Evolutionary conservation across 192 early-diverging fungal species (phyloP).

Genomic region (Backusella psychrophila): DNA sequence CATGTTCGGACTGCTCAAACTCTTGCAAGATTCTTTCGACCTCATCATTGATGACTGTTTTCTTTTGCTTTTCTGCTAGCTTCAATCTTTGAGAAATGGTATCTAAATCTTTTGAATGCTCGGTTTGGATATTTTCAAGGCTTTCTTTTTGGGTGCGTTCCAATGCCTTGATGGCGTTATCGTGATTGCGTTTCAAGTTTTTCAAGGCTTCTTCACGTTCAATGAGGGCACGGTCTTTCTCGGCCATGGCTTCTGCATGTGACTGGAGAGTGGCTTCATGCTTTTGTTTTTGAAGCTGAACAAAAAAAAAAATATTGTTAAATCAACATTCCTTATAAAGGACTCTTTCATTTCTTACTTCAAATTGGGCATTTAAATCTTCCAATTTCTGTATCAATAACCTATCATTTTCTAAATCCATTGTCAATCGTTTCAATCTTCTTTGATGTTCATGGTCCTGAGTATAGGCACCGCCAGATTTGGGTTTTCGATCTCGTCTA

Average conservation of each 20-base stretch:
- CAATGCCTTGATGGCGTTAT: slow-evolving; percentile 10
- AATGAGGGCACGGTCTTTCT: slow-evolving; percentile 24
- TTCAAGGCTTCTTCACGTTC: slow-evolving; percentile 26
- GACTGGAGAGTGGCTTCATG: slow-evolving; percentile 25
- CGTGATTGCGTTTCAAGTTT: slow-evolving; percentile 19
- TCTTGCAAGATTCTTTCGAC: slow-evolving; percentile 27
- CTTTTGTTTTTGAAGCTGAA: slow-evolving; percentile 30
- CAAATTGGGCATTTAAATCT: slow-evolving; percentile 32
- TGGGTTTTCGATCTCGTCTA: slow-evolving; percentile 18
- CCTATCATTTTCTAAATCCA: slow-evolving; percentile 34
- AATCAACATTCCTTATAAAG: background rate
- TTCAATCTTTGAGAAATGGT: slow-evolving; percentile 14
- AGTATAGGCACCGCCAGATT: background rate
- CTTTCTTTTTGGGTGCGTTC: slow-evolving; percentile 18
- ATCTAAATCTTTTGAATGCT: slow-evolving; percentile 12
- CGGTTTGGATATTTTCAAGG: background rate
- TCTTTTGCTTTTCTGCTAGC: slow-evolving; percentile 17
- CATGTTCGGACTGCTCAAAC: slow-evolving; percentile 36
- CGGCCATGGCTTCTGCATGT: slow-evolving; percentile 27
- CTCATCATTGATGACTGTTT: slow-evolving; percentile 25
- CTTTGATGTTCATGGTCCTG: slow-evolving; percentile 27
- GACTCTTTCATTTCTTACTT: slow-evolving; percentile 10
- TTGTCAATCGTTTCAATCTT: slow-evolving; percentile 29
- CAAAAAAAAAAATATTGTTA: background rate
- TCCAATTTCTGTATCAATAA: slow-evolving; percentile 36